These are phyloP conservation scores for Elasticomyces elasticus DNA, from an alignment of 495 filamentous ascomycete species.

Conservation along the genomic window DNA sequence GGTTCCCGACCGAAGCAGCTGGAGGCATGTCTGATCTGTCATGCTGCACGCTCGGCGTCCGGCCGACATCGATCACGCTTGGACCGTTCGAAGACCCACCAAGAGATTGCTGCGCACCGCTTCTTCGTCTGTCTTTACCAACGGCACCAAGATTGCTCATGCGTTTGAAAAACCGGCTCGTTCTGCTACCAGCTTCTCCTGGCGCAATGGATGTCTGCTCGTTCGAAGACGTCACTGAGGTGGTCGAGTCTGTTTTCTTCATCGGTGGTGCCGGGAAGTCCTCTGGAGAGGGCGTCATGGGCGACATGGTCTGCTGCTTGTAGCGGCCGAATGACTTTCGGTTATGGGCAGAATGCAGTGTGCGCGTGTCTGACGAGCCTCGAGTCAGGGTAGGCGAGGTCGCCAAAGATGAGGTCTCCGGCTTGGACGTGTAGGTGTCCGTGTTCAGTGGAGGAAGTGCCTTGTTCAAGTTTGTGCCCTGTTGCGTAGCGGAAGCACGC, in stretches of 20 bases:
- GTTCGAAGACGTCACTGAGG: conserved; percentile 6
- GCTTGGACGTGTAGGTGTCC: not conserved
- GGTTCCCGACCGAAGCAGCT: conserved; percentile 63
- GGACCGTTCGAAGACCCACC: not conserved
- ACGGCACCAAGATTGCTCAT: conserved; percentile 61
- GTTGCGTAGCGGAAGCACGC: conserved; percentile 28
- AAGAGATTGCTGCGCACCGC: conserved; percentile 34
- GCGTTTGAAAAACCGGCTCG: conserved; percentile 68
- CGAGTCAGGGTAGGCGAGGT: conserved; percentile 36
- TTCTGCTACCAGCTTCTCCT: conserved; percentile 57
- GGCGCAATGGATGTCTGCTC: conserved; percentile 29
- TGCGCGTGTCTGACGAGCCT: conserved; percentile 24
- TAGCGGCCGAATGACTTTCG: conserved; percentile 33
- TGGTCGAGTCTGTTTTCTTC: conserved; percentile 34
- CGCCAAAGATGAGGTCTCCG: conserved; percentile 25
- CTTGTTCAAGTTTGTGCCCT: conserved; percentile 14
- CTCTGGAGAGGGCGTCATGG: conserved; percentile 26
- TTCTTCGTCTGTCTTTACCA: conserved; percentile 45
- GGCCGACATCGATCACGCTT: not conserved
- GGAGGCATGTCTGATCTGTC: conserved; percentile 16
- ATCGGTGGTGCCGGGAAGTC: conserved; percentile 35
- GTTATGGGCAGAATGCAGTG: conserved; percentile 23
- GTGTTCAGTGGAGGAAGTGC: conserved; percentile 1
- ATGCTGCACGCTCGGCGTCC: not conserved
- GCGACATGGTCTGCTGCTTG: conserved; percentile 31